phyloP scores from a whole-genome alignment of 169 alveolate genomes.

The Cryptosporidium baileyi region DNA sequence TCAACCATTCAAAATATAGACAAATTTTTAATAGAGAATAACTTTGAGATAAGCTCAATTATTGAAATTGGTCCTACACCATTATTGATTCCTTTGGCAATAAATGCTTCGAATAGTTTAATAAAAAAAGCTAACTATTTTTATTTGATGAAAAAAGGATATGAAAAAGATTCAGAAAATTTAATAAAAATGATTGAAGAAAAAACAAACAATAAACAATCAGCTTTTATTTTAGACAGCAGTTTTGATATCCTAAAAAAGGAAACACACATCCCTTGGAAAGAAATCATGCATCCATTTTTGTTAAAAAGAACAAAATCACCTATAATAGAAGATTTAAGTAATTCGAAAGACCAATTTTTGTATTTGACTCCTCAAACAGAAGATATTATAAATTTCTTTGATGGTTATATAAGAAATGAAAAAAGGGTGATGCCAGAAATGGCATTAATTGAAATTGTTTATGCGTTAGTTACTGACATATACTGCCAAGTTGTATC shows the following conservation, averaged over 20 bases:
- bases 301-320: conserved; percentile 26
- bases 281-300: conserved; percentile 49
- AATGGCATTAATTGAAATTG: conserved; percentile 10
- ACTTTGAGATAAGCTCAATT: conserved; percentile 11
- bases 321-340: background rate
- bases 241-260: background rate
- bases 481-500: background rate
- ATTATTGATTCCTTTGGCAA: conserved; percentile 66
- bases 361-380: conserved; percentile 14
- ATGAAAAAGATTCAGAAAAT: background rate
- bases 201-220: background rate
- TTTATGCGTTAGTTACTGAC: conserved; percentile 21
- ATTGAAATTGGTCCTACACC: conserved; percentile 76
- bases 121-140: background rate
- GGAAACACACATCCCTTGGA: background rate
- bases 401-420: conserved; percentile 36
- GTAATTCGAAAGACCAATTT: background rate
- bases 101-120: conserved; percentile 2
- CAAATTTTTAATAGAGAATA: background rate
- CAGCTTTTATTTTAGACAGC: background rate
- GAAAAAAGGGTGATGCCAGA: conserved; percentile 4
- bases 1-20: conserved; percentile 38
- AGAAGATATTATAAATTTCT: conserved; percentile 7
- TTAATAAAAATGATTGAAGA: background rate
- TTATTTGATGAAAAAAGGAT: background rate